Conservation (phyloP, 78 protist genomes). For the Dictyostelium capitatum region DNA sequence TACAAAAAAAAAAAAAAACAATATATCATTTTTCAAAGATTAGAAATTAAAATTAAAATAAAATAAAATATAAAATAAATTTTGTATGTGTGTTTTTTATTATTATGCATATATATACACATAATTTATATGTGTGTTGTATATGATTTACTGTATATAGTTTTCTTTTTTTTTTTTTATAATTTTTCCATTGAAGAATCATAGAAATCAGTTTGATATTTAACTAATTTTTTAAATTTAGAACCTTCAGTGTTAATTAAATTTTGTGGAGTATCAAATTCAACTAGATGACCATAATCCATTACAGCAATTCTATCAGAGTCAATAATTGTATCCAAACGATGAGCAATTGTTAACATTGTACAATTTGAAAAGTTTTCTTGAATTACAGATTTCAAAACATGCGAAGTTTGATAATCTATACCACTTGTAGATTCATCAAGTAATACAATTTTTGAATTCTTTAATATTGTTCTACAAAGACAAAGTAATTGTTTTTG, state of each 20-base stretch:
- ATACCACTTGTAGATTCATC: slow-evolving; percentile 97
- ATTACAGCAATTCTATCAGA: slow-evolving; percentile 78
- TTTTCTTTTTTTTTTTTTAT: not conserved
- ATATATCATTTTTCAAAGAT: too few relatives aligned
- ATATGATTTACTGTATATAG: too few relatives aligned
- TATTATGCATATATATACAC: too few relatives aligned
- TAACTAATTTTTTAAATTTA: slow-evolving; percentile 13
- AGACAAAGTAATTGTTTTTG: slow-evolving; percentile 97
- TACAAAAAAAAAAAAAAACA: too few relatives aligned
- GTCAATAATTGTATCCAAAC: slow-evolving; percentile 95
- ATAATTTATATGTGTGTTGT: too few relatives aligned
- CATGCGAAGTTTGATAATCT: slow-evolving; percentile 91
- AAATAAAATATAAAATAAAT: too few relatives aligned
- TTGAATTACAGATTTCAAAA: slow-evolving; percentile 81
- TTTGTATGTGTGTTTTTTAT: too few relatives aligned
- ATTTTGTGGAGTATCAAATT: slow-evolving; percentile 80
- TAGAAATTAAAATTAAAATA: too few relatives aligned
- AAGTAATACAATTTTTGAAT: slow-evolving; percentile 84
- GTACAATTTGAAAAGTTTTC: slow-evolving; percentile 81
- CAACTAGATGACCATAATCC: slow-evolving; percentile 67
- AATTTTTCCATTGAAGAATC: not conserved
- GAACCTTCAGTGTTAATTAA: slow-evolving; percentile 6
- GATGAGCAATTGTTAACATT: slow-evolving; percentile 96
- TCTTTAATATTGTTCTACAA: slow-evolving; percentile 93
- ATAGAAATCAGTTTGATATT: slow-evolving; percentile 29